Percentiles rank a stretch among this genome's conserved stretches.
Conservation (phyloP, 148 eudicot species). For the Rhododendron kiyosumense region DNA sequence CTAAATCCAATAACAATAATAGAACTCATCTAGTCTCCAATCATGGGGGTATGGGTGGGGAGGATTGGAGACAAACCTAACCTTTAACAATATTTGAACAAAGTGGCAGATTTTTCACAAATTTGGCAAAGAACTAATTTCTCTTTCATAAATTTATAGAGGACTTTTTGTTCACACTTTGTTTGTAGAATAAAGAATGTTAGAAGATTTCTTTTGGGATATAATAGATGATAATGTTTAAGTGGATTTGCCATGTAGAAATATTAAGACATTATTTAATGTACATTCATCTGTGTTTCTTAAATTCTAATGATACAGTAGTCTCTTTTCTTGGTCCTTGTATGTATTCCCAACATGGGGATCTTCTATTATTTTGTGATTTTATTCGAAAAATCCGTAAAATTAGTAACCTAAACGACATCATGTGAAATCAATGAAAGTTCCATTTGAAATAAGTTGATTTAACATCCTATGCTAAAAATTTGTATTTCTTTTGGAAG, state of each 20-base stretch:
- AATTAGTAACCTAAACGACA: not conserved
- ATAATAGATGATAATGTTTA: not conserved
- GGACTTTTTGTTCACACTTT: not conserved
- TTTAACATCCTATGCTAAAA: not conserved
- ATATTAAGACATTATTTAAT: not conserved
- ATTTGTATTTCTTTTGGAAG: slow-evolving; percentile 32
- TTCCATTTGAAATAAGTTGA: not conserved
- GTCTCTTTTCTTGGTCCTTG: not conserved
- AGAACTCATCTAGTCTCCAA: not conserved
- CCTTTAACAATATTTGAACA: too few species aligned
- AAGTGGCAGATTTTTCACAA: too few species aligned
- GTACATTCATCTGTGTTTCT: not conserved
- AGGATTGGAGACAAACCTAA: not conserved
- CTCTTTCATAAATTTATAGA: not conserved
- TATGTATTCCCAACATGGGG: not conserved
- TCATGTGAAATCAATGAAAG: not conserved
- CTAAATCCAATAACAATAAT: not conserved
- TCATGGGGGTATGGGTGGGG: not conserved
- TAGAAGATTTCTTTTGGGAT: not conserved
- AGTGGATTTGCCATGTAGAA: not conserved
- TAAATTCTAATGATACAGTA: not conserved
- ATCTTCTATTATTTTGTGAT: not conserved
- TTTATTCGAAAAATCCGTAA: not conserved
- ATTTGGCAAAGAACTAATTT: not conserved
- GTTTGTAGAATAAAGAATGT: not conserved